These are phyloP conservation scores for Botryotinia narcissicola DNA, from an alignment of 2,329 filamentous ascomycete genomes.

Conservation along the genomic window DNA sequence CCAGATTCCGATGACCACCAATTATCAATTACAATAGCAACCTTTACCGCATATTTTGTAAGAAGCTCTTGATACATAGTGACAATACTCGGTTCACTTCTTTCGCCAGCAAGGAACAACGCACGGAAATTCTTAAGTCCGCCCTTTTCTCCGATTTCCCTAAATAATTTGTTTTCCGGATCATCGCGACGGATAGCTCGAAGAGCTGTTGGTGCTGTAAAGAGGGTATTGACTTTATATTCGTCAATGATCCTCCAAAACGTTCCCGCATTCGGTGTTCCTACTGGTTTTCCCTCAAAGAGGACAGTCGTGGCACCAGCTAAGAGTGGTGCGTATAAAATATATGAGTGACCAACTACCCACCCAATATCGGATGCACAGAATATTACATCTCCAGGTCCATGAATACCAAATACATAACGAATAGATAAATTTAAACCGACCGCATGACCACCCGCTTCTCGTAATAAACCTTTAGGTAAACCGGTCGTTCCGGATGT, in stretches of 20 bases:
- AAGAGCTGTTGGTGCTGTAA: conserved; percentile 83
- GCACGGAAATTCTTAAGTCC: conserved; percentile 70
- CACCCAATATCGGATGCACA: conserved; percentile 82
- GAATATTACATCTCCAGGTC: conserved; percentile 76
- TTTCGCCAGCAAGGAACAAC: conserved; percentile 83
- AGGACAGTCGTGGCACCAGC: conserved; percentile 82
- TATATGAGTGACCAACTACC: conserved; percentile 85
- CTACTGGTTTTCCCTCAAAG: conserved; percentile 92
- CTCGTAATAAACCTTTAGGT: conserved; percentile 79
- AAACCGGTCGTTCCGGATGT: conserved; percentile 79
- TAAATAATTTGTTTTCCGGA: conserved; percentile 66
- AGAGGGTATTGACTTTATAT: conserved; percentile 79
- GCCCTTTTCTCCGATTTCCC: conserved; percentile 60
- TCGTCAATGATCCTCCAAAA: conserved; percentile 88
- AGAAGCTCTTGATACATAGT: conserved; percentile 76
- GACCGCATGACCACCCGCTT: conserved; percentile 84
- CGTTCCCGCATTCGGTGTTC: conserved; percentile 80
- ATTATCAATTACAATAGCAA: conserved; percentile 65
- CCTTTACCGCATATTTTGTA: conserved; percentile 59
- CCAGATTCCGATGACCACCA: conserved; percentile 75
- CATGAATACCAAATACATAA: conserved; percentile 78
- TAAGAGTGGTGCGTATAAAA: conserved; percentile 83
- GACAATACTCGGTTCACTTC: conserved; percentile 84
- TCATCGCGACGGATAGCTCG: conserved; percentile 86
- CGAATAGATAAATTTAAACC: conserved; percentile 78